Base-by-base conservation (phyloP, 805 yeast species). In the Suhomyces sp. region DNA sequence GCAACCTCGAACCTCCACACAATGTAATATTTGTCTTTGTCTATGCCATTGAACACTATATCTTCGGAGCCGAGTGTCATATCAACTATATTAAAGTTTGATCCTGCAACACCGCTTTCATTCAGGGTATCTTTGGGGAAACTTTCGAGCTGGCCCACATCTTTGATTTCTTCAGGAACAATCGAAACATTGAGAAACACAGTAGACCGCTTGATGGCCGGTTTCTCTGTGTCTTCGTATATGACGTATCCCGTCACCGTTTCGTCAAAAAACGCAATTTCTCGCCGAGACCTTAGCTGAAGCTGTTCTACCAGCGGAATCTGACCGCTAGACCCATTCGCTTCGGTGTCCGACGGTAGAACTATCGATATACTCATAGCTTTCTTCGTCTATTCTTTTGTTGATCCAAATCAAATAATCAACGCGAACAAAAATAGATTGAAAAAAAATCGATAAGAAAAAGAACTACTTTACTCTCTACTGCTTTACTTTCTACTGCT, bases 261-360 rank as follows among this genome's bases (percentile, higher is more conserved):
- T 50, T 72, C 77, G 49, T 71, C 74, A 53, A 65, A 69, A 50
- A 70, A 72, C 19, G 67, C 59, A 19, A 68, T 52, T n/a, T 36
- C 41, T 44, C 69, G 54, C 17, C 36, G 41, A 4, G 12, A 3
- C 15, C 24, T 6, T 12, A 31, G 2, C 5, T 22, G 13, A 5
- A 46, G 10, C 31, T 31, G 48, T 13, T n/a, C 47, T 4, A 45
- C 38, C 15, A 29, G 38, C 19, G 41, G 19, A 27, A 15, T 33
- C 10, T 15, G 23, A 12, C 38, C 47, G 22, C 24, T 19, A 8
- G 27, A 13, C 6, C 17, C 24, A 13, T 15, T 8, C 2, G 29
- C 41, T n/a, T 17, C 38, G 17, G 48, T 17, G 13, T 27, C 24
- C n/a, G 45, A 26, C 17, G 58, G 59, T 45, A 53, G 36, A 31